These are phyloP conservation scores for Thelonectria olida DNA, from an alignment of 2,329 filamentous ascomycete species.

Conservation along the genomic window DNA sequence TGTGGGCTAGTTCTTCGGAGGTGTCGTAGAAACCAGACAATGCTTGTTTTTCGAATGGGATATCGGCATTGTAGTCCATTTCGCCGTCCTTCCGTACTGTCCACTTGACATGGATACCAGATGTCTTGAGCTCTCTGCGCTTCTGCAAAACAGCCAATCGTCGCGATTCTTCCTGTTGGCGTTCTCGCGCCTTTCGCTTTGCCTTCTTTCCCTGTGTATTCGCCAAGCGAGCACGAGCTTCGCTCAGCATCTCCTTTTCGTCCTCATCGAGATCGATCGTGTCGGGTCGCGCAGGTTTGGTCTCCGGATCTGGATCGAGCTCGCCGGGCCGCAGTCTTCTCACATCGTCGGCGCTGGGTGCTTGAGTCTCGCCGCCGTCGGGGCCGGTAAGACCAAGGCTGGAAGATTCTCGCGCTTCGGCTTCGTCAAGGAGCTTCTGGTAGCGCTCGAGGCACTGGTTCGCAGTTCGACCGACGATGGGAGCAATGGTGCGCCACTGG, in stretches of 20 bases:
- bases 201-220: slow-evolving; percentile 99
- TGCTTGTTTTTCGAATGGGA: slow-evolving; percentile 94
- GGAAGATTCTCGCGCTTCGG: slow-evolving; percentile 87
- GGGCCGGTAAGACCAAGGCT: slow-evolving; percentile 86
- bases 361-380: slow-evolving; percentile 84
- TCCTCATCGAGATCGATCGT: slow-evolving; percentile 99
- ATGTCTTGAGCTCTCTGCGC: slow-evolving; percentile 93
- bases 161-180: slow-evolving; percentile 93
- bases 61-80: slow-evolving; percentile 99
- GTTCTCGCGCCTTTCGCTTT: slow-evolving; percentile 94
- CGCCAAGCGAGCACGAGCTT: slow-evolving; percentile 92
- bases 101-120: slow-evolving; percentile 98
- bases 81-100: slow-evolving; percentile 90
- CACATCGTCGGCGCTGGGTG: slow-evolving; percentile 92
- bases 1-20: slow-evolving; percentile 78
- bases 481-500: slow-evolving; percentile 98
- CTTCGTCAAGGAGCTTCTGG: slow-evolving; percentile 94
- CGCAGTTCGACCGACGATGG: slow-evolving; percentile 93
- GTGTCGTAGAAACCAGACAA: slow-evolving; percentile 94
- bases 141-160: slow-evolving; percentile 92
- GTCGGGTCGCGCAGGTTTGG: slow-evolving; percentile 92
- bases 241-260: slow-evolving; percentile 99
- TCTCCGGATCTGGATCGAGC: slow-evolving; percentile 96
- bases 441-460: slow-evolving; percentile 98
- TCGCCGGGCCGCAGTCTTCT: slow-evolving; percentile 89